phyloP scores from a whole-genome alignment of 2,329 filamentous ascomycete species.

The Fusarium papillatum region DNA sequence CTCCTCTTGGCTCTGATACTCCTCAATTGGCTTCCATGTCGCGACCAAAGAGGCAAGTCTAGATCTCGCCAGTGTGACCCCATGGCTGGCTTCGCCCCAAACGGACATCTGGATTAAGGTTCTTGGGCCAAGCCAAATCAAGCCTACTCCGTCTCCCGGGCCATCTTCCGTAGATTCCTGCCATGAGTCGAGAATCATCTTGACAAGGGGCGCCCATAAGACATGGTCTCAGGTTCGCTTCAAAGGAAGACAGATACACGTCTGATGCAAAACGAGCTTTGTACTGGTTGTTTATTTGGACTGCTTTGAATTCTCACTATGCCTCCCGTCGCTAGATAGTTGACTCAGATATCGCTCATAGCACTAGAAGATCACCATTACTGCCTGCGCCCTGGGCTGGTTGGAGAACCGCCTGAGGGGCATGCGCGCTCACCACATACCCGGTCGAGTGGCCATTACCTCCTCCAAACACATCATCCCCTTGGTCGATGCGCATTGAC shows the following conservation, averaged over 20 bases:
- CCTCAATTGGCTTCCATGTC: slow-evolving; percentile 2
- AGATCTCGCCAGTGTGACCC: slow-evolving; percentile 17
- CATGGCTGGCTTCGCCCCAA: slow-evolving; percentile 30
- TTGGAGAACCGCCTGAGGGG: slow-evolving; percentile 81
- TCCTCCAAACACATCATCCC: slow-evolving; percentile 74
- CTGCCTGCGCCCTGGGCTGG: slow-evolving; percentile 73
- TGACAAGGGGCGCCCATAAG: slow-evolving; percentile 2
- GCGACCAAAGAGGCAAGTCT: slow-evolving; percentile 18
- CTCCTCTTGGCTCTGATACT: not conserved
- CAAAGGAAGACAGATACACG: not conserved
- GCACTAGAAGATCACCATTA: slow-evolving; percentile 80
- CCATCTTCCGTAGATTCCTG: slow-evolving; percentile 19
- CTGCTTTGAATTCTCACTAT: slow-evolving; percentile 25
- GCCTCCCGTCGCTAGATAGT: slow-evolving; percentile 30
- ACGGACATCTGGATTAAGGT: slow-evolving; percentile 38
- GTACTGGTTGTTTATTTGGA: slow-evolving; percentile 1
- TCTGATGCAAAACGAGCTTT: not conserved
- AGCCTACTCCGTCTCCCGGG: slow-evolving; percentile 19
- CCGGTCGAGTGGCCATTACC: slow-evolving; percentile 65
- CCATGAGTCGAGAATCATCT: slow-evolving; percentile 11
- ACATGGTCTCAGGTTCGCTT: slow-evolving; percentile 6
- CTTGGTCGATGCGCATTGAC: slow-evolving; percentile 75
- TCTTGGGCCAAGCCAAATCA: slow-evolving; percentile 34
- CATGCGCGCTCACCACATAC: slow-evolving; percentile 87
- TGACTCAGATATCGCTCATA: slow-evolving; percentile 56